Evolutionary conservation across 371 early-diverging fungal genomes (phyloP).

Genomic region (Mortierella sp.): DNA sequence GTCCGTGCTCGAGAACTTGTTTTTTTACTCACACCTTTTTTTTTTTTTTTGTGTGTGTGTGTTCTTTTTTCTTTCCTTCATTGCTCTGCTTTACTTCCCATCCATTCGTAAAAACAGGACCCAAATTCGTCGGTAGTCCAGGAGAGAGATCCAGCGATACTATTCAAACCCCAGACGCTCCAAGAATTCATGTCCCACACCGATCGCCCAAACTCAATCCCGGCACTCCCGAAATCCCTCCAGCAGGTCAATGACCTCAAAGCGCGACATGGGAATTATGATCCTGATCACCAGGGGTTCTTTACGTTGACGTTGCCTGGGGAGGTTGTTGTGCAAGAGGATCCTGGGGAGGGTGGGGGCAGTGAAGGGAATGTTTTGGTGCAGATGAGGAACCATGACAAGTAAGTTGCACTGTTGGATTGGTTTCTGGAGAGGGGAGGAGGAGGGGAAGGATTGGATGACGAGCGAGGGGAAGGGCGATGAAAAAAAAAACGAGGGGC

Average conservation of each 20-base stretch:
- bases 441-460: not conserved
- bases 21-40: not conserved
- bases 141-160: not conserved
- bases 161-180: constrained; percentile 7
- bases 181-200: constrained; percentile 37
- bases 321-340: constrained; percentile 10
- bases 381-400: constrained; percentile 29
- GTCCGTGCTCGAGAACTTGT: not conserved
- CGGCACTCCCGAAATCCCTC: constrained; percentile 9
- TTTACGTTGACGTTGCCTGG: constrained; percentile 28
- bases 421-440: not conserved
- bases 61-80: not conserved
- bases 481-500: not conserved
- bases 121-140: not conserved
- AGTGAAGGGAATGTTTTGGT: constrained; percentile 11
- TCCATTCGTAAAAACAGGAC: not conserved
- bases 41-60: not conserved
- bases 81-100: no score
- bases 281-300: constrained; percentile 17
- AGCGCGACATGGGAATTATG: constrained; percentile 8
- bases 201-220: constrained; percentile 22
- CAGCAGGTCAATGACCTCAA: not conserved
- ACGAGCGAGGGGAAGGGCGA: not conserved
- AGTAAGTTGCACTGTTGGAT: not conserved
- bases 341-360: not conserved